A percentile compares a stretch with the other conserved stretches of the same genome.
Evolutionary conservation across 2,329 filamentous ascomycete species (phyloP).

Genomic region (Lachnellula subtilissima): DNA sequence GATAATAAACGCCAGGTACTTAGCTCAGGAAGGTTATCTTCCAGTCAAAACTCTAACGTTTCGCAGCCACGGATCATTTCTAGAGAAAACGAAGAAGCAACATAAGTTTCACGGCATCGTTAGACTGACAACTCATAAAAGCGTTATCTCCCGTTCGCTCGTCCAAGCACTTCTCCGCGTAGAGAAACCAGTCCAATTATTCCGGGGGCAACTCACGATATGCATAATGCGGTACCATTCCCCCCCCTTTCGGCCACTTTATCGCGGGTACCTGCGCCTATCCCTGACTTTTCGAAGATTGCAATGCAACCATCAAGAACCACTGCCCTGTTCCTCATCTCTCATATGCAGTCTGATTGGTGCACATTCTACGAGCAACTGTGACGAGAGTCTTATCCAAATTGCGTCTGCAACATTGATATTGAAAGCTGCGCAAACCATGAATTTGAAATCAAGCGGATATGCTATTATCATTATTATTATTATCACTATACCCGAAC

Average conservation of each 20-base stretch:
- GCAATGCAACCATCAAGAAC: conserved; percentile 1
- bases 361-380: background rate
- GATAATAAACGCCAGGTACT: no score
- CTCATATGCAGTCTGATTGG: background rate
- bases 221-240: conserved; percentile 1
- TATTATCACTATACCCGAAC: background rate
- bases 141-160: background rate
- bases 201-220: background rate
- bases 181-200: background rate
- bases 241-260: conserved; percentile 7
- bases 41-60: background rate
- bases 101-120: background rate
- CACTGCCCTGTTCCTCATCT: conserved; percentile 6
- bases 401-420: background rate
- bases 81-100: background rate
- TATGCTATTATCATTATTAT: no score
- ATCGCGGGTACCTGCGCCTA: conserved; percentile 16
- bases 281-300: conserved; percentile 2
- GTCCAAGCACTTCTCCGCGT: background rate
- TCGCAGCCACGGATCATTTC: background rate
- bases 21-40: background rate
- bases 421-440: background rate
- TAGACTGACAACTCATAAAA: background rate
- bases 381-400: background rate
- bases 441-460: background rate